These are phyloP conservation scores for Candida endomychidarum DNA, from an alignment of 805 yeast genomes.

Conservation along the genomic window DNA sequence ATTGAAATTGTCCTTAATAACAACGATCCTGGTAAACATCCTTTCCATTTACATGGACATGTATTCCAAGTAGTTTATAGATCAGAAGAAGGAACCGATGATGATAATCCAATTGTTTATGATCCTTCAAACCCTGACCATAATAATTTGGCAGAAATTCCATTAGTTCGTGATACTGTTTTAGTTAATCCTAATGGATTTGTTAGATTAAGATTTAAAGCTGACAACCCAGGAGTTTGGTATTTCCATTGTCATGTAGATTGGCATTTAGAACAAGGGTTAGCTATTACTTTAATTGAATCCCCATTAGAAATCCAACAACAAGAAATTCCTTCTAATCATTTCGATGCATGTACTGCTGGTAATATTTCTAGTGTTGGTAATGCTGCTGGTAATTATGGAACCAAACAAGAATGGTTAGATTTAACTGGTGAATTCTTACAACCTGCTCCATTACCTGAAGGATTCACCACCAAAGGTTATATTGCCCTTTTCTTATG, in stretches of 20 bases:
- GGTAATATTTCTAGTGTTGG: slow-evolving; percentile 52
- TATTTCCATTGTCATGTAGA: slow-evolving; percentile 98
- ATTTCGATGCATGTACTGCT: slow-evolving; percentile 47
- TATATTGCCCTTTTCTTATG: slow-evolving; percentile 61
- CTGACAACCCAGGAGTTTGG: slow-evolving; percentile 98
- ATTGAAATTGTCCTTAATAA: slow-evolving; percentile 85
- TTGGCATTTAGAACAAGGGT: slow-evolving; percentile 97
- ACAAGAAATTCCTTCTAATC: slow-evolving; percentile 45
- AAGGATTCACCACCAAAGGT: slow-evolving; percentile 70
- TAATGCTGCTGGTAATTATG: slow-evolving; percentile 63
- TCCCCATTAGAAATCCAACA: slow-evolving; percentile 71
- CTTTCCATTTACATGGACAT: slow-evolving; percentile 97
- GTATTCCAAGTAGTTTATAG: slow-evolving; percentile 80
- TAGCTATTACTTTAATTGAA: slow-evolving; percentile 77
- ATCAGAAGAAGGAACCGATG: slow-evolving; percentile 58
- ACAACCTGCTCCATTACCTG: slow-evolving; percentile 64
- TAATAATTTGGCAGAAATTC: slow-evolving; percentile 60
- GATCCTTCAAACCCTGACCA: slow-evolving; percentile 29
- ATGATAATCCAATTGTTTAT: slow-evolving; percentile 51
- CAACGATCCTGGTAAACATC: slow-evolving; percentile 89
- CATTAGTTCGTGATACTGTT: slow-evolving; percentile 81
- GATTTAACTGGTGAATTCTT: slow-evolving; percentile 58
- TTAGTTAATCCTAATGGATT: slow-evolving; percentile 82
- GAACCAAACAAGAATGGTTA: slow-evolving; percentile 53
- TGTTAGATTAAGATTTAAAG: slow-evolving; percentile 81